These are phyloP conservation scores for Leptodontidium sp. DNA, from an alignment of 2,329 filamentous ascomycete genomes.

Conservation along the genomic window DNA sequence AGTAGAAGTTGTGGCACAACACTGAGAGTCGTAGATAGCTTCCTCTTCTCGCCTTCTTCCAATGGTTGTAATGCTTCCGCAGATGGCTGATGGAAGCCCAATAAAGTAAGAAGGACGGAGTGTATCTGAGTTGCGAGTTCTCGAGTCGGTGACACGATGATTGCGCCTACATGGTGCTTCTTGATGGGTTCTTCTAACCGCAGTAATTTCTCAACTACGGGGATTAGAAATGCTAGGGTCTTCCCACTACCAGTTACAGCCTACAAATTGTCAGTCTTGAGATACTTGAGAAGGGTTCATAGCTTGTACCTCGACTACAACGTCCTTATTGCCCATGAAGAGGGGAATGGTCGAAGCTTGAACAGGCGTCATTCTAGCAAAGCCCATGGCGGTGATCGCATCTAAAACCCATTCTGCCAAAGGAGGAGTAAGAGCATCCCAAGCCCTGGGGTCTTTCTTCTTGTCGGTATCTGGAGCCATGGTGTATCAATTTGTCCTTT, in stretches of 20 bases:
- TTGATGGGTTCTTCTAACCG: constrained; percentile 83
- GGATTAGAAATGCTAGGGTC: constrained; percentile 85
- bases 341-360: constrained; percentile 90
- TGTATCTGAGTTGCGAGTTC: constrained; percentile 93
- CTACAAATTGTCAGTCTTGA: constrained; percentile 48
- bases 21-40: constrained; percentile 56
- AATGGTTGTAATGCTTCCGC: constrained; percentile 67
- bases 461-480: constrained; percentile 40
- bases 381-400: constrained; percentile 84
- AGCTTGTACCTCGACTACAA: constrained; percentile 77
- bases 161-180: constrained; percentile 87
- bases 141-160: constrained; percentile 91
- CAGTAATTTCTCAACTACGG: constrained; percentile 82
- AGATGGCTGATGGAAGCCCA: constrained; percentile 85
- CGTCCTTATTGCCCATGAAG: constrained; percentile 89
- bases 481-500: constrained; percentile 13
- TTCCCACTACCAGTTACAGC: constrained; percentile 93
- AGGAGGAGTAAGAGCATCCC: constrained; percentile 74
- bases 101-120: constrained; percentile 76
- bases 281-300: neutral
- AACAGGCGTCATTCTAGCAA: constrained; percentile 89
- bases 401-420: constrained; percentile 87
- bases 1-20: constrained; percentile 88
- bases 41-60: constrained; percentile 60
- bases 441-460: constrained; percentile 62